These are phyloP conservation scores for Aspergillus fructus DNA, from an alignment of 2,329 filamentous ascomycete genomes.

Conservation along the genomic window DNA sequence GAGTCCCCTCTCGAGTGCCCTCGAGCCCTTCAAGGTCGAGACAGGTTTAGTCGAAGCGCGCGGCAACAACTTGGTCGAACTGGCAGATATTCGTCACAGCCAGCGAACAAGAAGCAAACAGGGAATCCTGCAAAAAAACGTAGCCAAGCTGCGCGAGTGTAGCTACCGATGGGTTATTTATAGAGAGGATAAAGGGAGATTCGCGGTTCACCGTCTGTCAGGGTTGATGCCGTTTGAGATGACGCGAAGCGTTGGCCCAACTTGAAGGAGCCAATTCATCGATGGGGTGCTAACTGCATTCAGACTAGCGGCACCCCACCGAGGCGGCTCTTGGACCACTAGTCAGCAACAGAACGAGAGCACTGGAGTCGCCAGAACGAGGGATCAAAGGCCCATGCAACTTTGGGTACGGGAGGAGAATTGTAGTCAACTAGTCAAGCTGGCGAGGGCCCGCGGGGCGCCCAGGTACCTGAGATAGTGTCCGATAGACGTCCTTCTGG, in stretches of 20 bases:
- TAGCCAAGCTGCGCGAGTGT: background rate
- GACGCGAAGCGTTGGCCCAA: background rate
- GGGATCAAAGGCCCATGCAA: background rate
- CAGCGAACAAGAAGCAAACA: background rate
- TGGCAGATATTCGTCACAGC: background rate
- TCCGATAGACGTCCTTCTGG: background rate
- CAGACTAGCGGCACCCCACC: constrained; percentile 22
- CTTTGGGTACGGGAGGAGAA: background rate
- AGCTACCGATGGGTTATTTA: constrained; percentile 5
- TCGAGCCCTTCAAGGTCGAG: background rate
- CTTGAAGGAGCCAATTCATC: background rate
- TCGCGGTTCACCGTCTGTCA: constrained; percentile 1
- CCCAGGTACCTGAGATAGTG: background rate
- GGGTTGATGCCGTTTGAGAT: background rate
- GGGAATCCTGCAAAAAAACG: background rate
- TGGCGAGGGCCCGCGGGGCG: background rate
- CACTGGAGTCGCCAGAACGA: constrained; percentile 8
- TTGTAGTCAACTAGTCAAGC: background rate
- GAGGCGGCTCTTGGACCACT: constrained; percentile 27
- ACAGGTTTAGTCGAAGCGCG: background rate
- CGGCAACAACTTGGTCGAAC: background rate
- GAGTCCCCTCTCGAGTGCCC: no score
- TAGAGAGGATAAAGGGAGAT: background rate
- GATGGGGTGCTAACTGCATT: constrained; percentile 14
- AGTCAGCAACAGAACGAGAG: constrained; percentile 4